Evolutionary conservation across 164 flowering plant genomes (phyloP), one percentile per base, ranked within the genome.

Genomic region (Chimonanthus praecox): DNA sequence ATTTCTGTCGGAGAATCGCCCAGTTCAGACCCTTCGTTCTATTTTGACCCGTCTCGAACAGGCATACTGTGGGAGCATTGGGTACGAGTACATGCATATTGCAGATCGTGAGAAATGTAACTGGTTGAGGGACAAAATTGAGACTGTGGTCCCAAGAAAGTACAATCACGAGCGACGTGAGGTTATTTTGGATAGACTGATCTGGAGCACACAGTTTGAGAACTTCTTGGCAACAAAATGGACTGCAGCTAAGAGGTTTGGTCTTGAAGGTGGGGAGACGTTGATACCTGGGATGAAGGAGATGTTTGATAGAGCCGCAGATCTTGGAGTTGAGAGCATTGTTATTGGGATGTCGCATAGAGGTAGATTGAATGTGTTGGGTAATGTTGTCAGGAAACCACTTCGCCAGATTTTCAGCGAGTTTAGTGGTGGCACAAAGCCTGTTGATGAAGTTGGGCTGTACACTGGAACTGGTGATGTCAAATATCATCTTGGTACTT

Each of bases 381-480:
- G 97, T 62, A 95, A 95, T 81, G 99, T 95, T 72, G 97, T 95
- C 44, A 85, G 97, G 13, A 93, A 93, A 80, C 97, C 99, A 48
- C 83, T 93, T 4, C 83, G 89, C 2, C 98, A 95, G 72, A 95
- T 95, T 44, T 95, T 95, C 83, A 92, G 95, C 64, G 99, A 95
- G 82, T 93, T 95, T 72, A 88, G 88, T 76, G 92, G 96, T 69
- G 97, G 97, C 54, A 87, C 89, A n/a, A 95, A 79, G 78, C 97
- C 97, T 67, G 83, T 83, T 45, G 99, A 93, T 73, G 78, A 49
- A 77, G 94, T 85, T 71, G 98, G 97, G 20, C 86, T 95, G 58
- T 95, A 95, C 77, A 92, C 97, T 2, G 99, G 99, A 72, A 92
- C 98, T 76, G 99, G 99, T 74, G 99, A 95, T 86, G 99, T 95